These are phyloP conservation scores for Ottelia alismoides DNA, from an alignment of 106 monocot genomes.

Conservation along the genomic window DNA sequence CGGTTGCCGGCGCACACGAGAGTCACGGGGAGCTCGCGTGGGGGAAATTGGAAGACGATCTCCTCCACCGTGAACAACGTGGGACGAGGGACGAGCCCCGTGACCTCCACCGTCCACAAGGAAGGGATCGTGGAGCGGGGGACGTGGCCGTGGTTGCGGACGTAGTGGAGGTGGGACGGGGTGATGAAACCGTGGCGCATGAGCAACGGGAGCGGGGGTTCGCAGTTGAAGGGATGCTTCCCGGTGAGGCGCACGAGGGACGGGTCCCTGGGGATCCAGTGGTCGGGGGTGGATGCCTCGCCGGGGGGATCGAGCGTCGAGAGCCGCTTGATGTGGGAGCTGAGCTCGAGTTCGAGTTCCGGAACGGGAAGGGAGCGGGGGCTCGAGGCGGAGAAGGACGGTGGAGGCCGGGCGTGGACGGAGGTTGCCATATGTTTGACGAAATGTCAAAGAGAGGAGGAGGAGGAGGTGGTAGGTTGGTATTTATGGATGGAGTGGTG, in stretches of 20 bases:
- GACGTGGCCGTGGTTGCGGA: slow-evolving; percentile 91
- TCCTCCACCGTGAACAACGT: slow-evolving; percentile 48
- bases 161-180: slow-evolving; percentile 73
- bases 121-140: slow-evolving; percentile 40
- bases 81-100: slow-evolving; percentile 46
- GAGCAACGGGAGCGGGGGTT: slow-evolving; percentile 59
- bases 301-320: too few species aligned
- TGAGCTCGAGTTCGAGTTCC: background rate
- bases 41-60: slow-evolving; percentile 30
- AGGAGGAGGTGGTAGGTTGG: too few species aligned
- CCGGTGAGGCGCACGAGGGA: slow-evolving; percentile 88
- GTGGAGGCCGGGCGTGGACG: background rate
- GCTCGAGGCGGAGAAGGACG: too few species aligned
- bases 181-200: slow-evolving; percentile 94
- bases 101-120: slow-evolving; percentile 60
- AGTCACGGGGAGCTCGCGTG: slow-evolving; percentile 73
- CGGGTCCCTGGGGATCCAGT: slow-evolving; percentile 60
- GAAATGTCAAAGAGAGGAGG: background rate
- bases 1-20: slow-evolving; percentile 94
- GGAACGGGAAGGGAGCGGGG: too few species aligned
- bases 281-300: slow-evolving; percentile 58
- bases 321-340: slow-evolving; percentile 41
- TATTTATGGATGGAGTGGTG: too few species aligned
- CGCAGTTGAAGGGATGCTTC: slow-evolving; percentile 89
- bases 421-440: background rate